Percentiles rank a stretch among this genome's conserved stretches.
Conservation (phyloP, 495 filamentous ascomycete genomes). For the Thermochaetoides thermophila region DNA sequence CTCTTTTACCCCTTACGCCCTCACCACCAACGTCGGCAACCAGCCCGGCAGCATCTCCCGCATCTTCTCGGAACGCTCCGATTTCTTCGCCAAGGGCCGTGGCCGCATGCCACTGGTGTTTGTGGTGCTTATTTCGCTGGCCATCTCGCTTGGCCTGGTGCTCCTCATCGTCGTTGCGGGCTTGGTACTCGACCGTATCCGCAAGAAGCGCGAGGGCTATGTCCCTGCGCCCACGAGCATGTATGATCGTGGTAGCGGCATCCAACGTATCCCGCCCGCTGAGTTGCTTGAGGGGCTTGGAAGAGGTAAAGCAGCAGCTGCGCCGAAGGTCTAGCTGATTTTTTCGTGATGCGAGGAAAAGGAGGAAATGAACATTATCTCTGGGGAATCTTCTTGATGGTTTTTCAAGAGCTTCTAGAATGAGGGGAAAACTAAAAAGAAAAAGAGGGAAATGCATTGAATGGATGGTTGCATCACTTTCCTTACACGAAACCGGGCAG, state of each 20-base stretch:
- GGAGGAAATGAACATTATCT: too few species aligned
- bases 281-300: conserved; percentile 50
- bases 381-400: neutral
- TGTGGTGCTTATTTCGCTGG: conserved; percentile 83
- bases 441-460: too few species aligned
- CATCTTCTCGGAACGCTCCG: conserved; percentile 60
- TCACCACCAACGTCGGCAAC: conserved; percentile 51
- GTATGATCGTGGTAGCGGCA: conserved; percentile 58
- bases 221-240: conserved; percentile 60
- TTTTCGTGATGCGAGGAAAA: too few species aligned
- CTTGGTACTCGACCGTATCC: conserved; percentile 66
- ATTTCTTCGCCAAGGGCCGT: conserved; percentile 39
- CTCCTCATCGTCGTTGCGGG: conserved; percentile 79
- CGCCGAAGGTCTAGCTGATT: conserved; percentile 27
- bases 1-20: conserved; percentile 58
- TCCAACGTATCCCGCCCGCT: conserved; percentile 67
- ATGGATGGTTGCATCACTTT: too few species aligned
- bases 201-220: conserved; percentile 78
- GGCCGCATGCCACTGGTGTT: conserved; percentile 61
- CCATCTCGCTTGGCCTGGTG: conserved; percentile 70
- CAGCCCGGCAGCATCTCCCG: conserved; percentile 56
- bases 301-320: conserved; percentile 23
- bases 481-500: too few species aligned
- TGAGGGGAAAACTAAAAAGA: too few species aligned
- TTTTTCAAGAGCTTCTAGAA: too few species aligned